Base-by-base conservation (phyloP, 352 stramenopile species). In the Pythium pyrilobum region DNA sequence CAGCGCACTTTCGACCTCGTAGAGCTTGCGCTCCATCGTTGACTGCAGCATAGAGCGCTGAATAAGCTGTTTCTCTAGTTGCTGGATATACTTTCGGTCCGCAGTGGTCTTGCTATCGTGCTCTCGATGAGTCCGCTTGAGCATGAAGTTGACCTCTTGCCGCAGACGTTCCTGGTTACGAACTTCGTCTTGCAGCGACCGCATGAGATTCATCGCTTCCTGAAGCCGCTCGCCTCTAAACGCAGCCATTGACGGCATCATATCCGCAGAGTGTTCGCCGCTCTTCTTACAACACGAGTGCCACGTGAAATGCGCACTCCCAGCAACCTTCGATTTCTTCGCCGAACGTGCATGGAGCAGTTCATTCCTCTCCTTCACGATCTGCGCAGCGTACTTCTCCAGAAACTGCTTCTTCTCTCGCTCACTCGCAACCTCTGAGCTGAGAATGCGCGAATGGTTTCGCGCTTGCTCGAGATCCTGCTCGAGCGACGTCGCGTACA, bases 341-440 rank as follows among this genome's bases (percentile, higher is more conserved):
- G 71, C 64, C 4, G 57, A 34, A 10, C 57, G 49, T 12, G 34
- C 12, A 23, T 93, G 83, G 28, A 93, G 59, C 38, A 91, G 42
- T 16, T 91, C 80, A 54, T 93, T 93, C 34, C 83, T 74, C 58
- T 93, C 83, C 53, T 93, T 91, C 5, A 93, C 78, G n/a, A 93
- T 64, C 49, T 93, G 80, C 3, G 74, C 77, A 8, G 83, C 83
- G 42, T 93, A 93, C 23, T 77, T 66, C 54, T 93, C 83, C 1
- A 93, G 49, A 52, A 91, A 93, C 28, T 82, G 66, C 27, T 85
- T 88, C 62, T 89, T 89, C 49, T 93, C 83, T 10, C 80, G 57
- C 53, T 91, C 83, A 13, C 59, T 40, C 0, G 56, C 56, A 2
- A 72, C 63, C 47, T 90, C 79, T 1, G 76, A 66, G 15, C 62